Evolutionary conservation across 805 yeast species (phyloP).

Genomic region (Saccharomycopsis schoenii): DNA sequence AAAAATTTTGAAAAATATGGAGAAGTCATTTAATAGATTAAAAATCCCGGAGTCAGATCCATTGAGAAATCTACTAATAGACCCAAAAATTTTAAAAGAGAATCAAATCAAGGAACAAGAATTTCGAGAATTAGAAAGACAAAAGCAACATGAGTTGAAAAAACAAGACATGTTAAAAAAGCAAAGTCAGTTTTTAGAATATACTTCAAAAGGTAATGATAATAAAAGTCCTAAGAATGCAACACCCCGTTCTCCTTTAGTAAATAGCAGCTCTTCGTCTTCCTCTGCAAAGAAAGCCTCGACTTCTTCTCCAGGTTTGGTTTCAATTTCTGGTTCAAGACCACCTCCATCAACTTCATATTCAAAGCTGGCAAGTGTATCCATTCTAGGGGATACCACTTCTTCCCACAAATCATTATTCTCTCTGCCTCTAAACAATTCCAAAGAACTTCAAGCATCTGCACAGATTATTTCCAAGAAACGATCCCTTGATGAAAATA

Average conservation of each 20-base stretch:
- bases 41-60: slow-evolving; percentile 11
- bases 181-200: neutral
- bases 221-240: neutral
- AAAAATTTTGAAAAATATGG: slow-evolving; percentile 10
- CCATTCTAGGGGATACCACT: neutral
- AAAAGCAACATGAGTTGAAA: slow-evolving; percentile 1
- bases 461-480: neutral
- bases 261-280: neutral
- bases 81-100: slow-evolving; percentile 7
- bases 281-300: neutral
- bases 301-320: neutral
- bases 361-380: neutral
- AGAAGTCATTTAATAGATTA: slow-evolving; percentile 13
- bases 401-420: neutral
- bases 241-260: neutral
- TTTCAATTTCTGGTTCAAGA: neutral
- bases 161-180: neutral
- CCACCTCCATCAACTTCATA: neutral
- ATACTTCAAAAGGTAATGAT: neutral
- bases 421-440: neutral
- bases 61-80: slow-evolving; percentile 6
- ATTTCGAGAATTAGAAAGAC: slow-evolving; percentile 2
- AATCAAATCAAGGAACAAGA: slow-evolving; percentile 2
- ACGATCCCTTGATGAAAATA: neutral
- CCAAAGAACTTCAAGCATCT: neutral